Evolutionary conservation across 768 basidiomycete genomes (phyloP).

Genomic region (Hortiboletus campestris): DNA sequence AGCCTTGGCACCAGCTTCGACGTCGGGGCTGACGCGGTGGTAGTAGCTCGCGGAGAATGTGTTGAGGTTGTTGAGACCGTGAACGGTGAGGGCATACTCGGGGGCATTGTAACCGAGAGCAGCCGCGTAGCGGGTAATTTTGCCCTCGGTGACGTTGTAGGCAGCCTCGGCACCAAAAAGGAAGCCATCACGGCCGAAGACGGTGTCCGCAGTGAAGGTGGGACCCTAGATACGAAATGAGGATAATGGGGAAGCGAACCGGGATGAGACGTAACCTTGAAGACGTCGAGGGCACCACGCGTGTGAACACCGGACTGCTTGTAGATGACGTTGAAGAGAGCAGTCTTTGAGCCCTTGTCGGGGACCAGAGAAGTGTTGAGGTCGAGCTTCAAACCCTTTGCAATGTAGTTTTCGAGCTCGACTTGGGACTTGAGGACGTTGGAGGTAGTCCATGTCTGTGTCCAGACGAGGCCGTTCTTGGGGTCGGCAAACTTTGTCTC

Average conservation of each 20-base stretch:
- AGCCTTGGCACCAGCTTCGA: constrained; percentile 95
- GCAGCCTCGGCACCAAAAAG: constrained; percentile 93
- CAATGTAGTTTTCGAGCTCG: constrained; percentile 96
- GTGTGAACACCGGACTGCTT: constrained; percentile 96
- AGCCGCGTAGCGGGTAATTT: constrained; percentile 86
- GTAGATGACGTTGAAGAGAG: constrained; percentile 81
- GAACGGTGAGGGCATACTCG: constrained; percentile 91
- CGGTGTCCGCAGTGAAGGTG: constrained; percentile 94
- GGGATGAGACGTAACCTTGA: constrained; percentile 65
- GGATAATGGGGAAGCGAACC: background rate
- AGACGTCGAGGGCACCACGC: constrained; percentile 84
- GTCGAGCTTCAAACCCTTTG: constrained; percentile 97
- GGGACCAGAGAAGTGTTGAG: constrained; percentile 79
- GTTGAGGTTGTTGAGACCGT: constrained; percentile 92
- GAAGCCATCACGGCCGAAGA: constrained; percentile 95
- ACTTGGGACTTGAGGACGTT: constrained; percentile 90
- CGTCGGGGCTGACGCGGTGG: constrained; percentile 89
- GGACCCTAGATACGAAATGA: constrained; percentile 65
- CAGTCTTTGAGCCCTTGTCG: constrained; percentile 82
- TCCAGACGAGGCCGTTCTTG: constrained; percentile 91
- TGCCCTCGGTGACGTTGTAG: constrained; percentile 95
- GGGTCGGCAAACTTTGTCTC: constrained; percentile 93
- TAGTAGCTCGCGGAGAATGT: constrained; percentile 97
- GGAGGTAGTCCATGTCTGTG: constrained; percentile 92
- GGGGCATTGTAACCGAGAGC: constrained; percentile 95